Percentiles rank a stretch among this genome's conserved stretches.
Evolutionary conservation across 371 early-diverging fungal species (phyloP).

Genomic region (Mucor mucedo): DNA sequence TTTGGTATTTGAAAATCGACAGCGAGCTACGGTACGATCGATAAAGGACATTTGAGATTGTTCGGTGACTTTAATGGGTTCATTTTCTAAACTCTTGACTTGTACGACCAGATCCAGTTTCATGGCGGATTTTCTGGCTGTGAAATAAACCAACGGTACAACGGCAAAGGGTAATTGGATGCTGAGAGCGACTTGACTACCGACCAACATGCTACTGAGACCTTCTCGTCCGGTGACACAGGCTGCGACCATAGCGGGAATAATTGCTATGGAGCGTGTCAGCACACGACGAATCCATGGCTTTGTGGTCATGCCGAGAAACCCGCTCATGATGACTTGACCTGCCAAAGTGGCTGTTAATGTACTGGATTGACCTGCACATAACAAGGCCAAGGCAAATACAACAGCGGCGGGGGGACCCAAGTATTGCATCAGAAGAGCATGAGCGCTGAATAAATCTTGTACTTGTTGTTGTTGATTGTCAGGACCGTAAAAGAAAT

Average conservation of each 20-base stretch:
- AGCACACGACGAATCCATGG: constrained; percentile 77
- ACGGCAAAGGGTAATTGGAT: constrained; percentile 85
- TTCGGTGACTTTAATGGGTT: background rate
- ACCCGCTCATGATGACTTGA: constrained; percentile 86
- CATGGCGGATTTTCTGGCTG: constrained; percentile 61
- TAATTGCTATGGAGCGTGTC: constrained; percentile 73
- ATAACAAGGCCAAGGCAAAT: constrained; percentile 80
- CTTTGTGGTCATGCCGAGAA: constrained; percentile 69
- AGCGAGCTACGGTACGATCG: constrained; percentile 23
- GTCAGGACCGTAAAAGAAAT: constrained; percentile 65
- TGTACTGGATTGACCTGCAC: constrained; percentile 81
- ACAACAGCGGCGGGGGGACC: constrained; percentile 70
- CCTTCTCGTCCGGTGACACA: constrained; percentile 69
- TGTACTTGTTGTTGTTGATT: constrained; percentile 37
- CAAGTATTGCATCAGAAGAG: constrained; percentile 60
- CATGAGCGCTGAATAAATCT: constrained; percentile 73
- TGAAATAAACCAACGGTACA: constrained; percentile 77
- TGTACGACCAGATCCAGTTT: constrained; percentile 40
- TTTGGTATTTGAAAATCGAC: constrained; percentile 17
- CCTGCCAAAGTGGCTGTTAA: constrained; percentile 89
- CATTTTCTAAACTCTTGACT: constrained; percentile 7
- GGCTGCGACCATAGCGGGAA: constrained; percentile 78
- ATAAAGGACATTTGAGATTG: constrained; percentile 26
- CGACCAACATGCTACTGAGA: constrained; percentile 68
- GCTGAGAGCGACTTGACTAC: constrained; percentile 78